phyloP scores from a whole-genome alignment of 495 filamentous ascomycete genomes.

The Penicillium mononematosum region DNA sequence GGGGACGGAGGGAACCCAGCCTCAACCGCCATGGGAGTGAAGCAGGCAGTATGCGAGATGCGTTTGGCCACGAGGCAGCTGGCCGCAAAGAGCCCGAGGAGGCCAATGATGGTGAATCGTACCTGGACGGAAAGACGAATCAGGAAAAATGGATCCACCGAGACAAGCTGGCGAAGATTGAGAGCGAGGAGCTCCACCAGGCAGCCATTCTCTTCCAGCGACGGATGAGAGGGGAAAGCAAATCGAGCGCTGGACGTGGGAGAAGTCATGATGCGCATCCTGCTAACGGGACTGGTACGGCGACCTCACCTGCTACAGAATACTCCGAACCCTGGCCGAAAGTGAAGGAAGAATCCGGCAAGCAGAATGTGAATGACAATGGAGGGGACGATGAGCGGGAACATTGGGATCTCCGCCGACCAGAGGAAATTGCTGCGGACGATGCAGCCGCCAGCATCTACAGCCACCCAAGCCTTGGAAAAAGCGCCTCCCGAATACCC shows the following conservation, averaged over 20 bases:
- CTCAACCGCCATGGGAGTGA: constrained; percentile 52
- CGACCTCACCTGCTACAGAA: constrained; percentile 35
- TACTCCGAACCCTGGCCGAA: constrained; percentile 41
- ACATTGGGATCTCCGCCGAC: constrained; percentile 71
- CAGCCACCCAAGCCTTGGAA: constrained; percentile 43
- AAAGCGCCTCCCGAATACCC: constrained; percentile 75
- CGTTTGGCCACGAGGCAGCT: constrained; percentile 44
- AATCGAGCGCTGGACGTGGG: constrained; percentile 53
- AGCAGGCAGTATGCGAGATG: constrained; percentile 55
- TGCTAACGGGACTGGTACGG: constrained; percentile 28
- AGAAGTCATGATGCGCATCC: constrained; percentile 51
- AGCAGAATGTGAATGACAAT: constrained; percentile 38
- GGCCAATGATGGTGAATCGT: constrained; percentile 15
- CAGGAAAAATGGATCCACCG: constrained; percentile 85
- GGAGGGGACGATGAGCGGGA: constrained; percentile 33
- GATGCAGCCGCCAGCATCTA: constrained; percentile 44
- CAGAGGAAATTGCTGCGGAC: constrained; percentile 77
- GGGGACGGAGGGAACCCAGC: constrained; percentile 50
- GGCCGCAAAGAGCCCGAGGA: constrained; percentile 30
- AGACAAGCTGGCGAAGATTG: constrained; percentile 91
- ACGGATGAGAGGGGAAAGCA: constrained; percentile 57
- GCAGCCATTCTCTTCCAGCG: constrained; percentile 73
- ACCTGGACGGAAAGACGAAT: constrained; percentile 26
- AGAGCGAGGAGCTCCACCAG: constrained; percentile 87
- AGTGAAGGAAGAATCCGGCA: constrained; percentile 40